These are phyloP conservation scores for Candida chilensis DNA, from an alignment of 805 yeast species.

Conservation along the genomic window DNA sequence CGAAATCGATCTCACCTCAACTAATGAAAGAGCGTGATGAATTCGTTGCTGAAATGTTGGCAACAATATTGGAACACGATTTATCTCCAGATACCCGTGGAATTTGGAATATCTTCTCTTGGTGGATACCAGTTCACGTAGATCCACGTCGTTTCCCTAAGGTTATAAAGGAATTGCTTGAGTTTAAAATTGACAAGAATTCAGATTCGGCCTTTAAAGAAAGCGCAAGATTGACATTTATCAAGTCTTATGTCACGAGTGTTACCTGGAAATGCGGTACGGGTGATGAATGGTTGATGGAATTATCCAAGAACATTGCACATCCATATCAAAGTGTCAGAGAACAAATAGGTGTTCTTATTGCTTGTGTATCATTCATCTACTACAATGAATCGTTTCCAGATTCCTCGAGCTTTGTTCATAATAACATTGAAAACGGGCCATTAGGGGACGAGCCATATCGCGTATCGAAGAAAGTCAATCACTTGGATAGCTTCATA, in stretches of 20 bases:
- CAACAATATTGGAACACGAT: conserved; percentile 39
- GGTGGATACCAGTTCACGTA: conserved; percentile 63
- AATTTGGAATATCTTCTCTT: conserved; percentile 69
- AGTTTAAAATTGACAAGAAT: conserved; percentile 35
- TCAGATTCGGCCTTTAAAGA: conserved; percentile 60
- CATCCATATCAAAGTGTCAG: conserved; percentile 73
- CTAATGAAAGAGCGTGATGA: conserved; percentile 29
- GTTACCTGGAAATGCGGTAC: conserved; percentile 47
- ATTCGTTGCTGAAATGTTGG: conserved; percentile 34
- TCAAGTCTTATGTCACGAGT: conserved; percentile 40
- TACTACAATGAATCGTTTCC: conserved; percentile 32
- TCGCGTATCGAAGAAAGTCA: no score
- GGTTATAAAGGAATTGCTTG: conserved; percentile 32
- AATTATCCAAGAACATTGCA: conserved; percentile 38
- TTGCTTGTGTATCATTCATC: conserved; percentile 36
- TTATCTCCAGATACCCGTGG: conserved; percentile 65
- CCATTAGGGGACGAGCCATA: conserved; percentile 23
- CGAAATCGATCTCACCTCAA: conserved; percentile 28
- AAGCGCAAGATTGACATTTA: conserved; percentile 48
- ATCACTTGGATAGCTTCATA: no score
- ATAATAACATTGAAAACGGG: conserved; percentile 16
- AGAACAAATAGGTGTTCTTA: conserved; percentile 51
- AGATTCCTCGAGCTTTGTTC: conserved; percentile 27
- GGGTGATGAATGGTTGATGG: conserved; percentile 30
- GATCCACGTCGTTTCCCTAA: conserved; percentile 62